A percentile compares a stretch with the other conserved stretches of the same genome.
Evolutionary conservation across 768 basidiomycete genomes (phyloP).

Genomic region (Tricholomella constricta): DNA sequence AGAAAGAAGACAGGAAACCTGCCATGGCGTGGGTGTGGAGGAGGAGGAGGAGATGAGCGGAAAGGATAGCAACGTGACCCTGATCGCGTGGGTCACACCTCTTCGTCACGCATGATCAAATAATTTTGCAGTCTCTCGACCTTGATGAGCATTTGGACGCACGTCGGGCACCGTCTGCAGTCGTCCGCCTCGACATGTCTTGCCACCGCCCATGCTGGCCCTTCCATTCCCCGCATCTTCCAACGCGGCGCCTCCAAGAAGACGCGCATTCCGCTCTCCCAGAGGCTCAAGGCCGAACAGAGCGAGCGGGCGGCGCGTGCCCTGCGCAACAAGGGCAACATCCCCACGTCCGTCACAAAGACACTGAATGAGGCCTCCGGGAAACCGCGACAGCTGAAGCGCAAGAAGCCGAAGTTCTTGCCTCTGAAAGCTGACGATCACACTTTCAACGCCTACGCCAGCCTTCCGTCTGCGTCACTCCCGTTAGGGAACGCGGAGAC

Average conservation of each 20-base stretch:
- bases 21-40: too few relatives aligned
- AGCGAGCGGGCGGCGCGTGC: background rate
- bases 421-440: background rate
- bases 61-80: background rate
- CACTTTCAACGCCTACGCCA: background rate
- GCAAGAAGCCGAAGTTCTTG: background rate
- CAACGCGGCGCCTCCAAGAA: background rate
- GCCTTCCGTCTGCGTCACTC: background rate
- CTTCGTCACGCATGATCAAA: background rate
- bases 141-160: constrained; percentile 4
- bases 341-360: background rate
- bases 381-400: background rate
- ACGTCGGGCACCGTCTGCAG: background rate
- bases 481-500: background rate
- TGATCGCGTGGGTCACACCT: background rate
- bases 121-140: too few relatives aligned
- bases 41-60: background rate
- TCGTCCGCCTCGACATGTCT: constrained; percentile 1
- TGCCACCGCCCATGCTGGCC: background rate
- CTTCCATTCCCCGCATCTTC: background rate
- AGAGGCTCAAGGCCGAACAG: background rate
- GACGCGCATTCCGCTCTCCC: background rate
- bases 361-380: background rate
- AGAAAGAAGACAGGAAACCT: constrained; percentile 42
- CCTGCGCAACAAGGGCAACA: background rate